phyloP scores from a whole-genome alignment of 768 basidiomycete species.

The Boletus speciosus region DNA sequence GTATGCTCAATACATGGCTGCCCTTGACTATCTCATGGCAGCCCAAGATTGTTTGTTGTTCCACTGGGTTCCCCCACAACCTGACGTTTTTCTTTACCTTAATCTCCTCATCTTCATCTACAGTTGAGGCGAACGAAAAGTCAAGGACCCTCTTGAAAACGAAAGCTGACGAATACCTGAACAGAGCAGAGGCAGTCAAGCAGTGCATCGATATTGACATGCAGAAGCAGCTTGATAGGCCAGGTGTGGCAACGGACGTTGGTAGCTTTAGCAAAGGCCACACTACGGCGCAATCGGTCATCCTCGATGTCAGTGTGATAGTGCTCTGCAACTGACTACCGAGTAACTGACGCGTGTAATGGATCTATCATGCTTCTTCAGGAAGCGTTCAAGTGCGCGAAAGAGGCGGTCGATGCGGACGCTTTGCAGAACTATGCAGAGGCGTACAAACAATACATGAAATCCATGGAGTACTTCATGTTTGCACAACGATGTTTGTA shows the following conservation, averaged over 20 bases:
- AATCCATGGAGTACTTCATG: conserved; percentile 96
- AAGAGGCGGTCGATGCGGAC: conserved; percentile 87
- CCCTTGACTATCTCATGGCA: conserved; percentile 96
- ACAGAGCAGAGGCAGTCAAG: conserved; percentile 15
- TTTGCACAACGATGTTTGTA: conserved; percentile 82
- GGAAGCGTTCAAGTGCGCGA: conserved; percentile 84
- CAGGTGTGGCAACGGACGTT: not conserved
- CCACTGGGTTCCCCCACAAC: not conserved
- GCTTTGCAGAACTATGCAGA: conserved; percentile 85
- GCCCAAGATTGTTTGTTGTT: conserved; percentile 53
- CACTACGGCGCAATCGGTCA: conserved; percentile 5
- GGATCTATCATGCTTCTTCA: conserved; percentile 16
- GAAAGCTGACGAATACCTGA: conserved; percentile 19
- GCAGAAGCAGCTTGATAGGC: not conserved
- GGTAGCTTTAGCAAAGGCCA: not conserved
- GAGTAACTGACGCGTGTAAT: not conserved
- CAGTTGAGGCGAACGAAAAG: conserved; percentile 20
- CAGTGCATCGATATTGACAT: not conserved
- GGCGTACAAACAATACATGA: conserved; percentile 92
- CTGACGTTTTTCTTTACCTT: not conserved
- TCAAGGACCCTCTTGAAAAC: conserved; percentile 13
- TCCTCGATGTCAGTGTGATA: conserved; percentile 15
- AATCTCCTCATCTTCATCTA: not conserved
- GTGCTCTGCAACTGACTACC: not conserved
- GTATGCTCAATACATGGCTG: conserved; percentile 89